Evolutionary conservation across 495 filamentous ascomycete species (phyloP), one percentile per base, ranked within the genome.

Genomic region (Oidiodendron maius): DNA sequence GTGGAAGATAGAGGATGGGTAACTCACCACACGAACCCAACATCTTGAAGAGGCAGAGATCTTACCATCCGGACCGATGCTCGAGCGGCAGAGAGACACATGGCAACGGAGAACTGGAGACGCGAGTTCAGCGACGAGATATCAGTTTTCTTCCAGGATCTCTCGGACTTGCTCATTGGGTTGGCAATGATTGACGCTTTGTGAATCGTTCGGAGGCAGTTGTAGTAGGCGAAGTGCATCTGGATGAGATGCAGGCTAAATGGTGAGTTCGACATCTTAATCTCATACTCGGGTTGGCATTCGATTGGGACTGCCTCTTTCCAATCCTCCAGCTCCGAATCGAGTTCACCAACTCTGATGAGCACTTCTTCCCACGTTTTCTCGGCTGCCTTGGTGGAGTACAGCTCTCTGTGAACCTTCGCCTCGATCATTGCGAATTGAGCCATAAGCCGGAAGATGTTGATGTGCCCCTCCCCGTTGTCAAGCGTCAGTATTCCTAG

Each of bases 401-500:
- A 53, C 15, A 53, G 28, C 13, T 40, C 22, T 30, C 49, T 53
- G 35, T 53, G 49, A 13, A 53, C 36, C 36, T 49, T 44, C 16
- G 44, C 51, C 25, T 53, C 44, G 18, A 53, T 47, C 10, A 53
- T 32, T 21, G 51, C 51, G 36, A 53, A 37, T 23, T 45, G 32
- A 24, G 41, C 41, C 6, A 44, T 44, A 30, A 22, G 23, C 32
- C 42, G 42, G 44, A 53, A 53, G 37, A 53, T 32, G 43, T 43
- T 43, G 11, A 49, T 24, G 28, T 18, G 48, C 20, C 42, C 18
- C 10, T 17, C 0, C 12, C 40, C 40, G n/a, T 49, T 43, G 6
- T 15, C 26, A 3, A 15, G 13, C 3, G 8, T 28, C 13, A 11
- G 12, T 22, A 34, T 12, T 22, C 8, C 6, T 30, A 34, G 3